phyloP scores from a whole-genome alignment of 805 yeast species.

The Lachancea sp. region DNA sequence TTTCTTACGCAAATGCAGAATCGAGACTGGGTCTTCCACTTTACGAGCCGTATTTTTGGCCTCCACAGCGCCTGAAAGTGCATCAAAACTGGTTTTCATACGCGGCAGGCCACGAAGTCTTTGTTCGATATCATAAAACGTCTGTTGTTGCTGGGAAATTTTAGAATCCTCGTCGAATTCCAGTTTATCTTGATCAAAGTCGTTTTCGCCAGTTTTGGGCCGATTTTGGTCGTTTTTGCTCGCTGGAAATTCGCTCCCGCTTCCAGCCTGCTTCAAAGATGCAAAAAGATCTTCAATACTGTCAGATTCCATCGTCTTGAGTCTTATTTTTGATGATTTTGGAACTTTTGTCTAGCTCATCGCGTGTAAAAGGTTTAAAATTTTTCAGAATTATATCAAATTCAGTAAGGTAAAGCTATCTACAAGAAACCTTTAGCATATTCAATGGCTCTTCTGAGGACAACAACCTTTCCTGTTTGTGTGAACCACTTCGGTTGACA shows the following conservation, averaged over 20 bases:
- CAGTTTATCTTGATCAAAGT: conserved; percentile 11
- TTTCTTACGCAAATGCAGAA: conserved; percentile 11
- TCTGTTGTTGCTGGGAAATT: conserved; percentile 9
- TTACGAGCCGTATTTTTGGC: conserved; percentile 7
- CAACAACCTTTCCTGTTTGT: not conserved
- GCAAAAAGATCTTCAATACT: conserved; percentile 20
- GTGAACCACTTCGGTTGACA: not conserved
- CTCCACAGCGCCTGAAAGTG: conserved; percentile 12
- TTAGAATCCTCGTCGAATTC: conserved; percentile 12
- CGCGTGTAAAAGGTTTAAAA: conserved; percentile 4
- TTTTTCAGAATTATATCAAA: conserved; percentile 5
- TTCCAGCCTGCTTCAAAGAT: conserved; percentile 11
- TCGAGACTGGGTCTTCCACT: conserved; percentile 11
- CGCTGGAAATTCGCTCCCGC: not conserved
- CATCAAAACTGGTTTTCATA: conserved; percentile 27
- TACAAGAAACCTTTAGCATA: too few relatives aligned
- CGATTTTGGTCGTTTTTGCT: not conserved
- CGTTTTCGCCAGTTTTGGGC: not conserved
- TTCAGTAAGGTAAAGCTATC: not conserved
- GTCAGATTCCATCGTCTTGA: conserved; percentile 6
- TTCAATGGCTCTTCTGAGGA: too few relatives aligned
- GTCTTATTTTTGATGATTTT: not conserved
- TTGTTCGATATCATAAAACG: conserved; percentile 27
- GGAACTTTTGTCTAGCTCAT: conserved; percentile 4
- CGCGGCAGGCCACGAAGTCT: conserved; percentile 26